Evolutionary conservation across 164 flowering plant species (phyloP).

Genomic region (Euptelea pleiosperma): DNA sequence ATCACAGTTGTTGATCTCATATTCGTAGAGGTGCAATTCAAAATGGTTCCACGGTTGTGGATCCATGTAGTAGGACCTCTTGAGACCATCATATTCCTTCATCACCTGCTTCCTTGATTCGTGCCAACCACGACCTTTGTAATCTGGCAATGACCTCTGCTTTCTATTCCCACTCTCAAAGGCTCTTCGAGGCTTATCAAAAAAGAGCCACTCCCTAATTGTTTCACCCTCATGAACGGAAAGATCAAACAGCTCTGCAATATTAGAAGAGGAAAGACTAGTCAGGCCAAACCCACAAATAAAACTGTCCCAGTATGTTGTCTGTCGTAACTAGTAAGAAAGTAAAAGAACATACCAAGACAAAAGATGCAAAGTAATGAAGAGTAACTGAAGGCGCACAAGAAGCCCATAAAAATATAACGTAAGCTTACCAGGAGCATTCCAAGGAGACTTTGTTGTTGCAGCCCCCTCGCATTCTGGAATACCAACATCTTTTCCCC

Average conservation of each 20-base stretch:
- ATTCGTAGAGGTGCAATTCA: constrained; percentile 98
- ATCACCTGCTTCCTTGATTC: constrained; percentile 97
- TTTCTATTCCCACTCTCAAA: constrained; percentile 97
- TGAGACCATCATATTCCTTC: constrained; percentile 83
- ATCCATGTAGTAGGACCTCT: constrained; percentile 98
- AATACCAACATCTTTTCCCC: constrained; percentile 88
- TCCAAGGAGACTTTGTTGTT: constrained; percentile 98
- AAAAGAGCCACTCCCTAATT: constrained; percentile 97
- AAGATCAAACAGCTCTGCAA: constrained; percentile 91
- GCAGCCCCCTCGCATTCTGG: constrained; percentile 99
- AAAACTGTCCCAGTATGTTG: background rate
- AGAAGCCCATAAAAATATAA: background rate
- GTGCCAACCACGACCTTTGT: constrained; percentile 98
- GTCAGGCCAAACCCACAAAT: background rate
- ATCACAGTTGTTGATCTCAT: constrained; percentile 87
- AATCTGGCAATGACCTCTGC: constrained; percentile 97
- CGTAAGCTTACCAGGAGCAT: constrained; percentile 79
- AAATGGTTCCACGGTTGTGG: constrained; percentile 77
- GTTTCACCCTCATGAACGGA: constrained; percentile 80
- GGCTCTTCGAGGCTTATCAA: constrained; percentile 97
- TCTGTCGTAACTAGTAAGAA: background rate
- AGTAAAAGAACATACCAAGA: no score
- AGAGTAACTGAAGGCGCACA: background rate
- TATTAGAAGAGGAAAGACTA: constrained; percentile 10
- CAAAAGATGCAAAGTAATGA: no score